phyloP scores from a whole-genome alignment of 495 filamentous ascomycete species.

The Aspergillus baeticus region DNA sequence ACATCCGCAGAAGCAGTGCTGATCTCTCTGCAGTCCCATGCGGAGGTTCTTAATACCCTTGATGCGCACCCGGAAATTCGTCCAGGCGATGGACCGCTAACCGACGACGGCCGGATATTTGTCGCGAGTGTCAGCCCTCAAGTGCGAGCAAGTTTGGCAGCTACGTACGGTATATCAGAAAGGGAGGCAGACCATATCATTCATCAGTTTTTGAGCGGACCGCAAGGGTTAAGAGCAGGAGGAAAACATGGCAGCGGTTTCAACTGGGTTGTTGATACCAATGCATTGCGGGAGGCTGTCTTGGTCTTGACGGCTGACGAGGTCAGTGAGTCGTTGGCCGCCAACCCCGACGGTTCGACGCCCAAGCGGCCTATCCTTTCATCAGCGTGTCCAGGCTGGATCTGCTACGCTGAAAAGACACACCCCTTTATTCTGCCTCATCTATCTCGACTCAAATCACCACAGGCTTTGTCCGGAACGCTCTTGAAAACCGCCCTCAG shows the following conservation, averaged over 20 bases:
- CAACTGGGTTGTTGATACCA: slow-evolving; percentile 85
- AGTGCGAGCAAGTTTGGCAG: slow-evolving; percentile 80
- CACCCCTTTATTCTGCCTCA: slow-evolving; percentile 91
- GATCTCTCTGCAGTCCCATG: slow-evolving; percentile 87
- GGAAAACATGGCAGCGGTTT: slow-evolving; percentile 75
- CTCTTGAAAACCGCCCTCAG: slow-evolving; percentile 82
- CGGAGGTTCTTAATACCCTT: slow-evolving; percentile 81
- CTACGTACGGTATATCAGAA: slow-evolving; percentile 71
- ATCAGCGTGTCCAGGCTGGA: slow-evolving; percentile 94
- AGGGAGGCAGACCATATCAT: slow-evolving; percentile 77
- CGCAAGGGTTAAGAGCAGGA: slow-evolving; percentile 62
- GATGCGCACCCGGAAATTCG: slow-evolving; percentile 60
- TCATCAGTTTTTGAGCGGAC: slow-evolving; percentile 71
- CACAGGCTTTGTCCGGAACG: slow-evolving; percentile 87
- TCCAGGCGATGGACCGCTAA: slow-evolving; percentile 29
- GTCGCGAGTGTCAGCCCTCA: slow-evolving; percentile 92
- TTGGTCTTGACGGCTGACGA: slow-evolving; percentile 82
- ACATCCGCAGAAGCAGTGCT: slow-evolving; percentile 95
- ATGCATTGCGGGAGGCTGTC: slow-evolving; percentile 71
- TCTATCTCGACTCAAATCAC: slow-evolving; percentile 86
- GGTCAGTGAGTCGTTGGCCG: slow-evolving; percentile 46
- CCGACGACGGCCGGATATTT: slow-evolving; percentile 64
- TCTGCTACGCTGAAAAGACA: slow-evolving; percentile 97
- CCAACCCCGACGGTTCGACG: slow-evolving; percentile 13
- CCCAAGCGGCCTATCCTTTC: slow-evolving; percentile 77